Percentiles rank a stretch among this genome's conserved stretches.
These are phyloP conservation scores for Scutellaria baicalensis DNA, from an alignment of 257 asterid genomes.

Conservation along the genomic window DNA sequence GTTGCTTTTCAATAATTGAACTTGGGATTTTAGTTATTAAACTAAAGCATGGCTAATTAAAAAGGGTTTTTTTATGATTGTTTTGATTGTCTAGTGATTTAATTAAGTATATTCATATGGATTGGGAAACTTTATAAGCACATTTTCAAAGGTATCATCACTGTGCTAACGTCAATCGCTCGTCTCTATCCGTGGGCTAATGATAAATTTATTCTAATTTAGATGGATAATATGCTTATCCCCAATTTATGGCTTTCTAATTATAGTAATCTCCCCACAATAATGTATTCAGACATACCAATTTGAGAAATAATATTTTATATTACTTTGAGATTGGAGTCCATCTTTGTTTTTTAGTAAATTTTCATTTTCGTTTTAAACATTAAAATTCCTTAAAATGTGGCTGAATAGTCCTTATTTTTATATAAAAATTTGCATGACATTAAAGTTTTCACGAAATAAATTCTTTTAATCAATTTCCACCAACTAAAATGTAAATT, in stretches of 20 bases:
- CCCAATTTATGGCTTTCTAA: background rate
- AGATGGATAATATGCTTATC: background rate
- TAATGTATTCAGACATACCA: background rate
- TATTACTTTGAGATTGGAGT: too few species aligned
- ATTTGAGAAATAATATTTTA: too few species aligned
- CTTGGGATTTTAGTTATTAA: background rate
- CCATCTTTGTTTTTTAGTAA: too few species aligned
- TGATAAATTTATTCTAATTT: background rate
- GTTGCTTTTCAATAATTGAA: too few species aligned
- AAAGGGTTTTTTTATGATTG: background rate
- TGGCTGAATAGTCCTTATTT: too few species aligned
- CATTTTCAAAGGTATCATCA: background rate
- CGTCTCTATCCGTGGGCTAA: background rate
- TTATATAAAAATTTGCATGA: too few species aligned
- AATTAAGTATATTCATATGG: background rate
- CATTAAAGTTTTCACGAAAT: too few species aligned
- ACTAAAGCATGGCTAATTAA: background rate
- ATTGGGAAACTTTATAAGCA: background rate
- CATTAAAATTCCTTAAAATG: too few species aligned
- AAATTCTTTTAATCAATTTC: too few species aligned
- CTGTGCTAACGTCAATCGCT: background rate
- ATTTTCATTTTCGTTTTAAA: too few species aligned
- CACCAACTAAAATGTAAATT: too few species aligned
- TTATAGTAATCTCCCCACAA: background rate
- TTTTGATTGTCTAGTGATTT: background rate